A percentile compares a stretch with the other conserved stretches of the same genome.
These are phyloP conservation scores for Cladosporium cucumerinum DNA, from an alignment of 2,329 filamentous ascomycete genomes.

Conservation along the genomic window DNA sequence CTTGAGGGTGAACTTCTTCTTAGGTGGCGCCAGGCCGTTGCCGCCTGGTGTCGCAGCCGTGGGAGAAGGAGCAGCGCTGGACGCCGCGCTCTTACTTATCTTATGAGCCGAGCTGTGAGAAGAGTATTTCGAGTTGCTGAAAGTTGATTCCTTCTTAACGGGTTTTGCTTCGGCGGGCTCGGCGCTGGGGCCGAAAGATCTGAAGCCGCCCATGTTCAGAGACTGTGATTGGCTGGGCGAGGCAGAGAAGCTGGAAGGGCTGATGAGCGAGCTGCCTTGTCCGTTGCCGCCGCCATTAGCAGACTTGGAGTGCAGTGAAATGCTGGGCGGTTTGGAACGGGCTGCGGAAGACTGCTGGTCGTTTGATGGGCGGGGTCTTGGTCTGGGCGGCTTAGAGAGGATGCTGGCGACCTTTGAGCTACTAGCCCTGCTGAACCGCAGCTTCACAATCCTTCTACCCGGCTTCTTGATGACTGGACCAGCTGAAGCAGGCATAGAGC, in stretches of 20 bases:
- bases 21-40: conserved; percentile 17
- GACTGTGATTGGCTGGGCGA: conserved; percentile 19
- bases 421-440: conserved; percentile 8
- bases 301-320: neutral
- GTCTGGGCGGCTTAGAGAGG: conserved; percentile 1
- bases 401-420: neutral
- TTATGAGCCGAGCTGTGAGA: neutral
- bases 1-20: conserved; percentile 30
- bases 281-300: conserved; percentile 14
- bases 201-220: conserved; percentile 29
- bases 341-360: neutral
- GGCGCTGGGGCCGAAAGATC: conserved; percentile 21
- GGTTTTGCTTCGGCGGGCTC: neutral
- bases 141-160: neutral
- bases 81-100: conserved; percentile 10
- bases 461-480: neutral
- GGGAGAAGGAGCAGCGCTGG: conserved; percentile 9
- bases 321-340: neutral
- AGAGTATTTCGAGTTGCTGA: neutral
- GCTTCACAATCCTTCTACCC: conserved; percentile 8
- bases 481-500: conserved; percentile 4
- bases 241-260: conserved; percentile 19
- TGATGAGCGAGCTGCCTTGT: conserved; percentile 13
- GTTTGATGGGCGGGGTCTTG: neutral
- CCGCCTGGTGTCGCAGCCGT: neutral